phyloP scores from a whole-genome alignment of 1,139 yeast species.

The Saccharomyces hybrid region DNA sequence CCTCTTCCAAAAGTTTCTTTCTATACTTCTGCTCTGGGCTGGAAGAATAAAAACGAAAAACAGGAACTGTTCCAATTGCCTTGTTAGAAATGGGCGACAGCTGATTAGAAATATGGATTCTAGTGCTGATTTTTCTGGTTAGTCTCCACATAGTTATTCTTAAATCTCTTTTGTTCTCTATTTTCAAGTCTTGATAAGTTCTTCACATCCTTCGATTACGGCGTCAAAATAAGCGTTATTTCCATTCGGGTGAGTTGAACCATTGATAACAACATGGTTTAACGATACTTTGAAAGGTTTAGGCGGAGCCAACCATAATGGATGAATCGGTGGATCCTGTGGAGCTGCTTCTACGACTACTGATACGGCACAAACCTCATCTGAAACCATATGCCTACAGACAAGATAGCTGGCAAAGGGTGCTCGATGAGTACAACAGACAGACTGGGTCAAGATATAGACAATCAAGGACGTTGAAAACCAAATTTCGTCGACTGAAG shows the following conservation, averaged over 20 bases:
- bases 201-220: neutral
- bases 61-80: slow-evolving; percentile 7
- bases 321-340: slow-evolving; percentile 4
- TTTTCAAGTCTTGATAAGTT: neutral
- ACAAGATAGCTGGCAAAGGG: slow-evolving; percentile 24
- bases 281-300: slow-evolving; percentile 2
- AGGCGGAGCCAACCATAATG: neutral
- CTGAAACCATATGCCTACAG: slow-evolving; percentile 24
- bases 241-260: neutral
- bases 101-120: neutral
- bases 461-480: slow-evolving; percentile 28
- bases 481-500: slow-evolving; percentile 24
- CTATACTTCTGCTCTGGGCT: slow-evolving; percentile 29
- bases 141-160: neutral
- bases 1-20: slow-evolving; percentile 43
- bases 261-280: neutral
- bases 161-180: neutral
- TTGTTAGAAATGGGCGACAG: neutral
- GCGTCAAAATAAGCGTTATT: slow-evolving; percentile 1
- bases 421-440: slow-evolving; percentile 23
- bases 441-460: slow-evolving; percentile 19
- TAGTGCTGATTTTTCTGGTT: neutral
- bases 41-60: slow-evolving; percentile 8
- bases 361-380: slow-evolving; percentile 26
- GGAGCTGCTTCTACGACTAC: slow-evolving; percentile 14